These are phyloP conservation scores for Lathyrus sativus DNA, from an alignment of 306 rosid species.

Conservation along the genomic window DNA sequence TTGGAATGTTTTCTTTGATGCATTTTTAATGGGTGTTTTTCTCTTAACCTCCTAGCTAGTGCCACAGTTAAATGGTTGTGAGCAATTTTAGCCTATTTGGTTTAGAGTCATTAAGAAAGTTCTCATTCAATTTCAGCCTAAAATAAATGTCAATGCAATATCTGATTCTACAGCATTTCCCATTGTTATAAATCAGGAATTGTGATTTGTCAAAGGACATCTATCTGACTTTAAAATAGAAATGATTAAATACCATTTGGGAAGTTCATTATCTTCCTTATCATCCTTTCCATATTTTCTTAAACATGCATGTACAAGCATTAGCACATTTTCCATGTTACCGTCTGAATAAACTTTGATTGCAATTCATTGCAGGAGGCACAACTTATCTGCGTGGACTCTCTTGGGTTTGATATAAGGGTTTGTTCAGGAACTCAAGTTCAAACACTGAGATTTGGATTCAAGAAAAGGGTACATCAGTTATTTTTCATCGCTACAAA, in stretches of 20 bases:
- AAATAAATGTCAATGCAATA: slow-evolving; percentile 15
- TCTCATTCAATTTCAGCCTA: slow-evolving; percentile 7
- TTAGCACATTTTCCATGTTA: slow-evolving; percentile 15
- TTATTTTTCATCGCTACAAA: slow-evolving; percentile 25
- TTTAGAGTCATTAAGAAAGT: slow-evolving; percentile 21
- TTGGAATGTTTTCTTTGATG: slow-evolving; percentile 24
- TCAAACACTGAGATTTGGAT: slow-evolving; percentile 80
- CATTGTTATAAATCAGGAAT: slow-evolving; percentile 9
- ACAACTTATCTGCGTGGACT: slow-evolving; percentile 68
- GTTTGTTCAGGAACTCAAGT: slow-evolving; percentile 93
- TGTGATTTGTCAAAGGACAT: slow-evolving; percentile 15
- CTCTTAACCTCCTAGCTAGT: background rate
- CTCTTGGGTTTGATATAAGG: slow-evolving; percentile 87
- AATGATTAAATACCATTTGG: slow-evolving; percentile 23
- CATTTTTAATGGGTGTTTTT: slow-evolving; percentile 9
- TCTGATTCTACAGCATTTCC: slow-evolving; percentile 11
- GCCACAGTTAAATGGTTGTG: background rate
- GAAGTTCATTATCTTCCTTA: slow-evolving; percentile 24
- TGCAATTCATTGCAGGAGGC: slow-evolving; percentile 70
- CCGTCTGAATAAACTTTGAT: slow-evolving; percentile 24
- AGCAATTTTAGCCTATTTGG: slow-evolving; percentile 25
- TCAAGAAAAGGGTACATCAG: slow-evolving; percentile 63
- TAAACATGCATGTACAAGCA: background rate
- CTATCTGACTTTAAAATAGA: slow-evolving; percentile 12
- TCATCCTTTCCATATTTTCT: slow-evolving; percentile 4